phyloP scores from a whole-genome alignment of 768 basidiomycete species.

The Botryobasidium botryosum region DNA sequence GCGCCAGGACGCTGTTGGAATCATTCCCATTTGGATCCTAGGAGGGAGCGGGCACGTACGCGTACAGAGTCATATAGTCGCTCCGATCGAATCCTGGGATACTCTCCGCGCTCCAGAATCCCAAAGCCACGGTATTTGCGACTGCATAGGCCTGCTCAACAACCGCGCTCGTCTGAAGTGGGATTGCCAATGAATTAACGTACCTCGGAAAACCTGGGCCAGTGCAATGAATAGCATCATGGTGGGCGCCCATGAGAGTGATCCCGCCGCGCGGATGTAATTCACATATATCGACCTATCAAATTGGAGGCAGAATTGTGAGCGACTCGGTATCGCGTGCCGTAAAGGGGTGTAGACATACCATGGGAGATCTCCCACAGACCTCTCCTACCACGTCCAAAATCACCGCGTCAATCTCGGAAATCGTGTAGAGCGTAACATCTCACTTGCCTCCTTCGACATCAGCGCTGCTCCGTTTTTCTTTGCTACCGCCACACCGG shows the following conservation, averaged over 20 bases:
- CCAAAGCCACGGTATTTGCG: too few relatives aligned
- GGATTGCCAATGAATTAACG: too few relatives aligned
- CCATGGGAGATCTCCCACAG: constrained; percentile 27
- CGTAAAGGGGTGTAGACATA: neutral
- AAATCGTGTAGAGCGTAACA: too few relatives aligned
- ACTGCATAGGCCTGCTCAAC: too few relatives aligned
- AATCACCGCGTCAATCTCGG: too few relatives aligned
- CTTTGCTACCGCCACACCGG: constrained; percentile 9
- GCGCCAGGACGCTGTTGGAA: neutral
- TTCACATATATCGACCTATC: too few relatives aligned
- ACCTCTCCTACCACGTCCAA: constrained; percentile 31
- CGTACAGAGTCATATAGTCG: constrained; percentile 53
- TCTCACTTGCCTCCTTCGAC: constrained; percentile 40
- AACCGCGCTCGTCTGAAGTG: constrained; percentile 21
- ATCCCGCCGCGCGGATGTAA: too few relatives aligned
- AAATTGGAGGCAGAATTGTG: constrained; percentile 28
- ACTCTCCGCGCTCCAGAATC: too few relatives aligned
- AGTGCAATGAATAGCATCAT: too few relatives aligned
- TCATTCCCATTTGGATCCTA: constrained; percentile 30
- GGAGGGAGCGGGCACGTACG: constrained; percentile 26
- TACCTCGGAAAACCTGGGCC: too few relatives aligned
- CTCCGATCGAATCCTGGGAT: too few relatives aligned
- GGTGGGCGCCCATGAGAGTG: too few relatives aligned
- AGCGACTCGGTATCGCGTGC: constrained; percentile 24
- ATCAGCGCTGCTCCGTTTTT: constrained; percentile 24